Conservation (phyloP, 2,329 filamentous ascomycete genomes). For the Ophiostoma triangulosporum region DNA sequence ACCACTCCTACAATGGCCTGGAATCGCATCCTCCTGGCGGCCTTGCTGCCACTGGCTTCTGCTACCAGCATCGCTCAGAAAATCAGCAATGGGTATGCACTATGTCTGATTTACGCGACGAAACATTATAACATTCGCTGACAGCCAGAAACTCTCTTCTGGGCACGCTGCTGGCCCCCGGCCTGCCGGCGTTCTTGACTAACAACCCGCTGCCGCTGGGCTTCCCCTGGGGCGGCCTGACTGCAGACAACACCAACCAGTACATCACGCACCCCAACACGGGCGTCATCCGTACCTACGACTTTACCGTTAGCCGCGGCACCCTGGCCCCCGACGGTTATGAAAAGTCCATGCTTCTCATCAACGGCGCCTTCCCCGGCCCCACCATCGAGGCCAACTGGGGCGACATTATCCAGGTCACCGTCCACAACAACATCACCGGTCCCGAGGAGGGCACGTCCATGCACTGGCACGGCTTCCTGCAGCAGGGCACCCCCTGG, state of each 20-base stretch:
- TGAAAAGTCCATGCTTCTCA: conserved; percentile 32
- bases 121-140: too few relatives aligned
- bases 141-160: conserved; percentile 25
- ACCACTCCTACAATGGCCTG: conserved; percentile 4
- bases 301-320: conserved; percentile 38
- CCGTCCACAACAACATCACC: conserved; percentile 51
- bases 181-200: conserved; percentile 29
- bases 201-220: conserved; percentile 35
- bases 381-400: conserved; percentile 22
- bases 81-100: conserved; percentile 26
- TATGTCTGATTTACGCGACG: too few relatives aligned
- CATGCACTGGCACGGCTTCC: conserved; percentile 37
- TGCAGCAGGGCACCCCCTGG: conserved; percentile 29
- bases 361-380: conserved; percentile 22
- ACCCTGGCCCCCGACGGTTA: conserved; percentile 44
- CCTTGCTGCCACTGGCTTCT: conserved; percentile 14
- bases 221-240: conserved; percentile 37
- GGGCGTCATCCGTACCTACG: conserved; percentile 40
- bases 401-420: conserved; percentile 36
- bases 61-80: conserved; percentile 19
- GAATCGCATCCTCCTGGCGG: conserved; percentile 5
- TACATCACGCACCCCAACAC: conserved; percentile 35
- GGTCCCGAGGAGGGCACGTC: conserved; percentile 29
- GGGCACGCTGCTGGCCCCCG: conserved; percentile 26
- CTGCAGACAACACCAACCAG: conserved; percentile 32